Evolutionary conservation across 2,329 filamentous ascomycete genomes (phyloP), one percentile per base, ranked within the genome.

Genomic region (Diaporthe citrichinensis): DNA sequence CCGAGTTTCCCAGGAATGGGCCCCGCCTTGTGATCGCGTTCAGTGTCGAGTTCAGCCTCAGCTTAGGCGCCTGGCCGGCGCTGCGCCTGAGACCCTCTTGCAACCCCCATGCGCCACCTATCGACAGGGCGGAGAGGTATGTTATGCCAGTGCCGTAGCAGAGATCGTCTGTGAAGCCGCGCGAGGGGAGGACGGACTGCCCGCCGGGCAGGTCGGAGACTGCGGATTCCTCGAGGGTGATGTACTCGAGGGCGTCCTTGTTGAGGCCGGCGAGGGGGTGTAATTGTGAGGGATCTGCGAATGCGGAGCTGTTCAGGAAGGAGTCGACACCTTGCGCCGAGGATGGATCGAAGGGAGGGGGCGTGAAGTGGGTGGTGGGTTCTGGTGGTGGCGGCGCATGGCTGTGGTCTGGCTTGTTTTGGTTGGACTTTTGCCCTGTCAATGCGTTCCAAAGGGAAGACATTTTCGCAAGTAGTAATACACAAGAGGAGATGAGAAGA

Each of bases 61-160:
- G 90, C 88, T 98, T 97, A 15, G 97, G 96, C 51, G 96, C 93
- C 84, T 93, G 91, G 74, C 87, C 90, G 77, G 91, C 91, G n/a
- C 93, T 94, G 84, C 94, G 93, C 82, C 93, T 92, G 80, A 98
- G 86, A 15, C 97, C 97, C 86, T 99, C 97, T 78, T 94, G 93
- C 79, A 99, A 85, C 77, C 97, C 97, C 96, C 96, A 98, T 74
- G 92, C 93, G 79, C 97, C 97, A 84, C 97, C 97, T 79, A 97
- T 83, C 55, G 93, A 90, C 81, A 99, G 88, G 9, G 94, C 97
- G n/a, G 94, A 88, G 76, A 99, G 89, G 84, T 99, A 99, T 82
- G 95, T 98, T 77, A 96, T 93, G 80, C 97, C 97, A 31, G 97
- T 97, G 82, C 97, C 97, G 84, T 99, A 99, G 87, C 97, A 98